Evolutionary conservation across 1,284 basidiomycete genomes (phyloP), one percentile per base, ranked within the genome.

Genomic region (Coniferiporia sulphurascens): DNA sequence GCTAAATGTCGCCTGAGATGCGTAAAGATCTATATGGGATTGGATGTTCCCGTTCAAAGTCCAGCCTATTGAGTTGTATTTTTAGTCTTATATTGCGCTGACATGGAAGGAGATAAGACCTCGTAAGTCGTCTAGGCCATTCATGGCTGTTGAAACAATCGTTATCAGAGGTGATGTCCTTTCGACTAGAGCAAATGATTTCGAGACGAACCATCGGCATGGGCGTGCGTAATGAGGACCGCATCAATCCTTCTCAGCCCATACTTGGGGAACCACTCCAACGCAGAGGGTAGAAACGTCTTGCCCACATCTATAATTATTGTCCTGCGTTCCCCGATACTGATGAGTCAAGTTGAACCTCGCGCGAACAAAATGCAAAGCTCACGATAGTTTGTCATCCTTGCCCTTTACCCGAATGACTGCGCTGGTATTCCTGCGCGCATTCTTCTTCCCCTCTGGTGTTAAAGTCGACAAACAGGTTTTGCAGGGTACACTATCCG

Each of bases 261-360:
- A 67, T 87, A 85, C 67, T 84, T 85, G 9, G 90, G 89, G 72
- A 92, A 92, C 85, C 86, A 89, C 68, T 93, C 87, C 48, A 88
- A 63, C 2, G 90, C 88, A 50, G 86, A 82, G 12, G 85, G 79
- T 67, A 85, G 84, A 72, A 91, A 93, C 64, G 82, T 90, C 75
- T 91, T 93, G 63, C 89, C 90, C 58, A 84, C 87, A 72, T 93
- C 90, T 67, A 93, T 84, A 10, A 92, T 79, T 63, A 93, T 78
- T 4, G 86, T 86, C 63, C 86, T 89, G 45, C 21, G 54, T 53
- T 52, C 48, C 32, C 49, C 45, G 54, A 32, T 53, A 56, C 21
- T 43, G 43, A 12, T 48, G 38, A 36, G 21, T 9, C 7, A 34
- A 58, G 17, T 19, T 41, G 48, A 45, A 56, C 13, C 21, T 22